Evolutionary conservation across 768 basidiomycete species (phyloP), one percentile per base, ranked within the genome.

Genomic region (Termitomyces sp.): DNA sequence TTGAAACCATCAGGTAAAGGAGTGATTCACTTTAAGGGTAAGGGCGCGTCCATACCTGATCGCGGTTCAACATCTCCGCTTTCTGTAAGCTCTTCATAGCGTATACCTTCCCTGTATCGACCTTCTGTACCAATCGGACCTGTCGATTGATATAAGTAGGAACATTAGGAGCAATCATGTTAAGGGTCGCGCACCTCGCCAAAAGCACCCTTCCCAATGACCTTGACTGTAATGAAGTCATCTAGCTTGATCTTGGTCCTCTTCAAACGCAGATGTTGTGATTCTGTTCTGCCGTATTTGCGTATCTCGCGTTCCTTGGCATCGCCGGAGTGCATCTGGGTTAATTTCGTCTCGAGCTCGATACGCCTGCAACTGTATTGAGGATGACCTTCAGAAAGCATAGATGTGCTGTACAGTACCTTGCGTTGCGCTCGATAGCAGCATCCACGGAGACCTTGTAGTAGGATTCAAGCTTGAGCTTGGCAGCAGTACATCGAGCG

Each of bases 51-150:
- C 85, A 58, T 57, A 93, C 96, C 84, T 98, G 96, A 72, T 99
- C 96, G 66, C 96, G 93, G 74, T 97, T 96, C 78, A 99, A 88
- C 96, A 99, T 99, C 74, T 99, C 96, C 43, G 89, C 88, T 77
- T 99, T 99, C 74, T 93, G 88, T 70, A 99, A 74, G 63, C 95
- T 97, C 82, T 99, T 99, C 96, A 99, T 98, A 38, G 96, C 96
- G 71, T 98, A 99, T 48, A 99, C 96, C 78, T 95, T 96, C 55
- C 91, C 94, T 1, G 96, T 98, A 70, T 98, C 96, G 56, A 88
- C 84, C 75, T 99, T 99, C 73, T 99, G 96, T 46, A 97, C 95
- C 46, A 99, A 78, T 57, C 96, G 86, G 38, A 98, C 95, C 92
- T 94, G 59, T 41, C 28, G 40, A 44, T 41, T 28, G 26, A 48